Base-by-base conservation (phyloP, 2,329 filamentous ascomycete genomes). In the Colletotrichum orchidophilum region DNA sequence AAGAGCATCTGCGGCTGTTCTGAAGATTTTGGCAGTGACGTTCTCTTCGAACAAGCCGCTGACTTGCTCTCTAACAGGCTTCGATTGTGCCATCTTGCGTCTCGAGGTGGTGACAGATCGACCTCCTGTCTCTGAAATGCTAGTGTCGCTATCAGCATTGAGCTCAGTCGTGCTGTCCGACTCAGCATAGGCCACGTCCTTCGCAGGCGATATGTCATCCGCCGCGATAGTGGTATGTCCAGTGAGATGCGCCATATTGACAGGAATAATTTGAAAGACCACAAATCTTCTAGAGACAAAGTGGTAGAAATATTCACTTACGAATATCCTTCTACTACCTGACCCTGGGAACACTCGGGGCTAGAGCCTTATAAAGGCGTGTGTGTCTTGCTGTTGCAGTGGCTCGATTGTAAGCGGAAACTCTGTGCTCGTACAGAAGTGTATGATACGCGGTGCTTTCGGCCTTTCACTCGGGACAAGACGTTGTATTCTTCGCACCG, bases 1-100 rank as follows among this genome's bases (percentile, higher is more conserved):
- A 26, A 75, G 65, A 18, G 42, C 68, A 3, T 66, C 29, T 7
- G 29, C 9, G 3, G 75, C 74, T 1, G 75, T 74, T 24, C 73
- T 60, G 31, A 74, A 62, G 27, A 76, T 74, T 55, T 76, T 76
- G 31, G 75, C 74, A 0, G 60, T 54, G 13, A 76, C 42, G 15
- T 76, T 76, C 1, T 74, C 73, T 26, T 72, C 73, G 33, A 70
- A 76, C 4, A 75, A 50, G 11, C 62, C 64, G 5, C 39, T 42
- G 1, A 74, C 46, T 60, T 21, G 74, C 3, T 55, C 60, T 29
- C 21, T 66, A 31, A 70, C 52, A 18, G 70, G 42, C 24, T 55
- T 57, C 9, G 49, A 57, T 12, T 42, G 58, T 7, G 26, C 4
- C 53, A 69, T 63, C 18, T 29, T 59, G 52, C 3, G n/a, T 27